Conservation (phyloP, 139 green algal genomes). For the Chlorella sp. region DNA sequence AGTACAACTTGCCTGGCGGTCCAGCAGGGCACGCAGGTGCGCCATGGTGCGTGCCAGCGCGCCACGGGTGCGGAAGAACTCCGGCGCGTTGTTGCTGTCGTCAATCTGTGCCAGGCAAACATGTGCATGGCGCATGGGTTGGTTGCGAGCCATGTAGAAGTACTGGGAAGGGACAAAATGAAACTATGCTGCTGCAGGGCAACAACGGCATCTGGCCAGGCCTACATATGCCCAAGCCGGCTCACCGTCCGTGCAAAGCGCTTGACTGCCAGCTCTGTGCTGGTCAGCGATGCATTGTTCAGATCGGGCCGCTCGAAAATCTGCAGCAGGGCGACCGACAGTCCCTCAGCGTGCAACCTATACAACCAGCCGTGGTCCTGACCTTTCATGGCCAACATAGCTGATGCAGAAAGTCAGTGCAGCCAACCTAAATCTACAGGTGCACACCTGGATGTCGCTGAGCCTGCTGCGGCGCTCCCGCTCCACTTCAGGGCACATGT, state of each 20-base stretch:
- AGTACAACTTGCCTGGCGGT: conserved; percentile 12
- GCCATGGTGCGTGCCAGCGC: conserved; percentile 74
- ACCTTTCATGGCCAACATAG: not conserved
- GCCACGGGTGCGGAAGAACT: conserved; percentile 72
- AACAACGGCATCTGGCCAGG: too few species aligned
- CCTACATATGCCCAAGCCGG: too few species aligned
- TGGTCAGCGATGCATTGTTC: conserved; percentile 48
- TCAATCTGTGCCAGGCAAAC: conserved; percentile 48
- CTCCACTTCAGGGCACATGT: conserved; percentile 78
- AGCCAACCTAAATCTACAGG: not conserved
- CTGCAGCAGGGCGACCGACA: conserved; percentile 14
- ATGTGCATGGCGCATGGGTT: not conserved
- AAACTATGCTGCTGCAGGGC: too few species aligned
- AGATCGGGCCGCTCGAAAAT: conserved; percentile 71
- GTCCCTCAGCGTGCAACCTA: not conserved
- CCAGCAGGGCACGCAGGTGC: conserved; percentile 76
- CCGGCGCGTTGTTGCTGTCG: conserved; percentile 52
- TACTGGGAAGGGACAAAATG: too few species aligned
- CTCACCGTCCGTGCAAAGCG: conserved; percentile 72
- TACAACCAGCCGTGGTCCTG: not conserved
- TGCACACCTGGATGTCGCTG: conserved; percentile 53
- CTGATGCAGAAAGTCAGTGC: too few species aligned
- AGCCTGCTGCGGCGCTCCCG: conserved; percentile 51
- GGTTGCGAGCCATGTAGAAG: too few species aligned
- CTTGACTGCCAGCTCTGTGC: conserved; percentile 67